A percentile compares a stretch with the other conserved stretches of the same genome.
Conservation (phyloP, 306 rosid species). For the Sophora flavescens region DNA sequence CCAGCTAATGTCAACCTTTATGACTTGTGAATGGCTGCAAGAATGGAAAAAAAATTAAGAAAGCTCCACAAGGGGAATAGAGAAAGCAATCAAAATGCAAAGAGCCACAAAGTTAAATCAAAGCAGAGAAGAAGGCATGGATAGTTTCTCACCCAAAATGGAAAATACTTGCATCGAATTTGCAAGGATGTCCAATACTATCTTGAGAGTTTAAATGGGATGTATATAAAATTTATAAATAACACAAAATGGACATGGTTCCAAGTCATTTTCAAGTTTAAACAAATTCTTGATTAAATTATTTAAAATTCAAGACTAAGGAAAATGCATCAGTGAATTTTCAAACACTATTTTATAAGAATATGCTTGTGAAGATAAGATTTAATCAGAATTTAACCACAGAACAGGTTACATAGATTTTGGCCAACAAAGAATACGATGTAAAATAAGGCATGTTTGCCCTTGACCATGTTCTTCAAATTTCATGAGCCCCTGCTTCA, state of each 20-base stretch:
- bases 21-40: conserved; percentile 69
- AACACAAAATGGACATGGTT: conserved; percentile 18
- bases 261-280: conserved; percentile 24
- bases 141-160: conserved; percentile 3
- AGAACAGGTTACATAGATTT: conserved; percentile 14
- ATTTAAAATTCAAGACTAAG: conserved; percentile 27
- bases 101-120: conserved; percentile 22
- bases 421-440: conserved; percentile 26
- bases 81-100: conserved; percentile 14
- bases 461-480: conserved; percentile 36
- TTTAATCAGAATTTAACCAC: conserved; percentile 30
- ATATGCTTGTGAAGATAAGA: conserved; percentile 30
- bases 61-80: neutral
- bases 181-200: conserved; percentile 12
- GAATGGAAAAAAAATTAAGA: conserved; percentile 28
- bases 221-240: neutral
- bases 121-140: conserved; percentile 23
- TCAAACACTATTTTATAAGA: conserved; percentile 15
- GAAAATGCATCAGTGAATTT: conserved; percentile 10
- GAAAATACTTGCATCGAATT: conserved; percentile 10
- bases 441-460: conserved; percentile 15
- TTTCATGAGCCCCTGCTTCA: conserved; percentile 35
- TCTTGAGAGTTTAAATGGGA: conserved; percentile 21
- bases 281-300: conserved; percentile 18
- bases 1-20: conserved; percentile 74